Conservation (phyloP, 768 basidiomycete species). For the Lyophyllum atratum region DNA sequence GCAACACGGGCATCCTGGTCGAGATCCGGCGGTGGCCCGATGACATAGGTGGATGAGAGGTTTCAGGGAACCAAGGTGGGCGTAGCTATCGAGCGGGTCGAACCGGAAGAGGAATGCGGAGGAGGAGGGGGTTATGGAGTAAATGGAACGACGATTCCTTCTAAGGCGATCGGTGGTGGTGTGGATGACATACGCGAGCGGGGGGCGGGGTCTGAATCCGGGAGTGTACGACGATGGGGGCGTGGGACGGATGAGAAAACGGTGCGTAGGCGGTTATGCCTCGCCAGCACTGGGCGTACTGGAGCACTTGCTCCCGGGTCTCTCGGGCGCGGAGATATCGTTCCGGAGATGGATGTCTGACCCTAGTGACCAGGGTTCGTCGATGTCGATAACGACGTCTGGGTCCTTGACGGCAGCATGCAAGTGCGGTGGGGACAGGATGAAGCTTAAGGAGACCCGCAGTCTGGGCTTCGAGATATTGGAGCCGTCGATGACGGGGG, state of each 20-base stretch:
- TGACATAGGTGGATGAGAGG: conserved; percentile 77
- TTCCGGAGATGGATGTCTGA: conserved; percentile 46
- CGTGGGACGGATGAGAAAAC: conserved; percentile 2
- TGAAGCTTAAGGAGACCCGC: conserved; percentile 20
- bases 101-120: conserved; percentile 71
- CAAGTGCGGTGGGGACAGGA: conserved; percentile 11
- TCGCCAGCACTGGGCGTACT: conserved; percentile 65
- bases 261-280: conserved; percentile 56
- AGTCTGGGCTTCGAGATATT: conserved; percentile 25
- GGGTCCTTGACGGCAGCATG: conserved; percentile 26
- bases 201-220: conserved; percentile 24
- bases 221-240: conserved; percentile 16
- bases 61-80: conserved; percentile 79
- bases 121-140: conserved; percentile 63
- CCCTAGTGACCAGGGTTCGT: conserved; percentile 47
- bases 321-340: conserved; percentile 46
- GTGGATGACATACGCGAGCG: conserved; percentile 64
- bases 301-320: conserved; percentile 51
- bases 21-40: conserved; percentile 76
- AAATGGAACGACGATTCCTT: conserved; percentile 63
- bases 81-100: conserved; percentile 88
- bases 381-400: conserved; percentile 52
- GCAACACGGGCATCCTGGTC: conserved; percentile 78
- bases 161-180: conserved; percentile 58
- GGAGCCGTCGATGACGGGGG: conserved; percentile 36